phyloP scores from a whole-genome alignment of 148 eudicot genomes.

The Chenopodium suecicum region DNA sequence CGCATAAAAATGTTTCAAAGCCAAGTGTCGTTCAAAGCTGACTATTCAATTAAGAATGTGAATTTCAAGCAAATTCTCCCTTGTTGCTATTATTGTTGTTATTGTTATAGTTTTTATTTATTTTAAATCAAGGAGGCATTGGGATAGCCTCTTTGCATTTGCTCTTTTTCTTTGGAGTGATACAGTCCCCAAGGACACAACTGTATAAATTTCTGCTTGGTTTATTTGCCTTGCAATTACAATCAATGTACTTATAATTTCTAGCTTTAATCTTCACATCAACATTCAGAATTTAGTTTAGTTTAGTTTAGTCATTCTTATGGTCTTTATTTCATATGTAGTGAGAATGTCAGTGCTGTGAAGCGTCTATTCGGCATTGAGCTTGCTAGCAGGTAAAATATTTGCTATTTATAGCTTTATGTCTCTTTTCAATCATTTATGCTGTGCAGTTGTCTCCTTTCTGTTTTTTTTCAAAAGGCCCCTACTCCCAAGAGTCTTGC shows the following conservation, averaged over 20 bases:
- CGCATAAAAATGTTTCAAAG: neutral
- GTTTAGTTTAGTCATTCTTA: conserved; percentile 13
- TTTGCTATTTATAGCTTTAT: conserved; percentile 1
- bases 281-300: neutral
- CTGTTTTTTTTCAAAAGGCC: neutral
- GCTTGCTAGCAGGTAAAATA: conserved; percentile 76
- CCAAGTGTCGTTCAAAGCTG: neutral
- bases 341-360: conserved; percentile 64
- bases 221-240: neutral
- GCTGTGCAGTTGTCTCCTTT: neutral
- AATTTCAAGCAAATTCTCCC: neutral
- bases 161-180: neutral
- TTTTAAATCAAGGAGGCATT: neutral
- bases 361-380: conserved; percentile 88
- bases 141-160: neutral
- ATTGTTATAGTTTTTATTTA: too few relatives aligned
- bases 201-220: neutral
- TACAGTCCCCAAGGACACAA: neutral
- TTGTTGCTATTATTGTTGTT: too few relatives aligned
- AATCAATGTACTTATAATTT: neutral
- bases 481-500: neutral
- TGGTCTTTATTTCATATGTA: conserved; percentile 37
- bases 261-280: neutral
- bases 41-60: neutral
- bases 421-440: neutral